phyloP scores from a whole-genome alignment of 257 asterid species.

The Solanum pinnatisectum region DNA sequence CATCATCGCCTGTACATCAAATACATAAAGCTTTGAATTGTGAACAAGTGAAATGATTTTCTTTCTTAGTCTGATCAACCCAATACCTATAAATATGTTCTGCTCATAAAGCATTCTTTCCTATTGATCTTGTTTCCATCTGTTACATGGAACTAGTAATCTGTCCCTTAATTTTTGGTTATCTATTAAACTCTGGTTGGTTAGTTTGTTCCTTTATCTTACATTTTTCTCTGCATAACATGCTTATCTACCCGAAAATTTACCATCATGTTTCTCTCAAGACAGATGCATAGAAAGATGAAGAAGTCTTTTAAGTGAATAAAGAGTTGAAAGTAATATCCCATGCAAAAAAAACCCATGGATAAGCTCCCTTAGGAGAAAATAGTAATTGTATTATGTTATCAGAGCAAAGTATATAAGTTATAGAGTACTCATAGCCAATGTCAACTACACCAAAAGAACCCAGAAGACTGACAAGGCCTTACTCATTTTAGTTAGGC shows the following conservation, averaged over 20 bases:
- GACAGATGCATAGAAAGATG: not conserved
- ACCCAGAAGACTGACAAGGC: not conserved
- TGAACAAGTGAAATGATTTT: not conserved
- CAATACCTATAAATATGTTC: not conserved
- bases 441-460: not conserved
- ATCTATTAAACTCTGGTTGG: not conserved
- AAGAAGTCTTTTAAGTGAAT: not conserved
- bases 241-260: not conserved
- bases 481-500: not conserved
- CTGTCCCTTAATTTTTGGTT: not conserved
- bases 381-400: not conserved
- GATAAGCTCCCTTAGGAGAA: not conserved
- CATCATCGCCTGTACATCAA: slow-evolving; percentile 55
- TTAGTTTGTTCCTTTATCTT: not conserved
- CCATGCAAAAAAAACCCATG: not conserved
- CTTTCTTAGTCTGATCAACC: not conserved
- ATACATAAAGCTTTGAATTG: not conserved
- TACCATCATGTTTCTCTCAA: not conserved
- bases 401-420: not conserved
- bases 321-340: not conserved
- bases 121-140: not conserved
- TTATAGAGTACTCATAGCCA: not conserved
- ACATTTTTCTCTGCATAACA: not conserved
- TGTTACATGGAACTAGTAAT: not conserved
- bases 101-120: not conserved